phyloP scores from a whole-genome alignment of 1,284 basidiomycete genomes.

The Stygiomarasmius scandens region DNA sequence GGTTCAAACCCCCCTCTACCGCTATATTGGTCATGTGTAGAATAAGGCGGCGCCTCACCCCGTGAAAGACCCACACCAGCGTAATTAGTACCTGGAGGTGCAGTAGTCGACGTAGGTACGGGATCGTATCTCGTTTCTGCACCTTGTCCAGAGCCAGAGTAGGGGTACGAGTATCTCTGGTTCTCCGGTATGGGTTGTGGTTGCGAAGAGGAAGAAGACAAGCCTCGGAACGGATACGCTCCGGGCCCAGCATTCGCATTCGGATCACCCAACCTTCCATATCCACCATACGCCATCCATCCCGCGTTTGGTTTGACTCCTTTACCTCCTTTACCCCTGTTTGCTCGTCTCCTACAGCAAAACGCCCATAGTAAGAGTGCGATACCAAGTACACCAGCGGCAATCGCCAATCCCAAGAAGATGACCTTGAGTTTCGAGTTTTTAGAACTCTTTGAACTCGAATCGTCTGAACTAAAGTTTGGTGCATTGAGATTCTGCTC shows the following conservation, averaged over 20 bases:
- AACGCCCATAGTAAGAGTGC: slow-evolving; percentile 11
- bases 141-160: slow-evolving; percentile 7
- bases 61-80: neutral
- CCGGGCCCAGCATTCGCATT: slow-evolving; percentile 4
- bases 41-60: neutral
- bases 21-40: neutral
- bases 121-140: slow-evolving; percentile 1
- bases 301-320: slow-evolving; percentile 15
- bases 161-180: too few species aligned
- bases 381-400: slow-evolving; percentile 12
- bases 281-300: slow-evolving; percentile 3
- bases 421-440: slow-evolving; percentile 10
- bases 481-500: slow-evolving; percentile 19
- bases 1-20: neutral
- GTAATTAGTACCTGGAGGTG: neutral
- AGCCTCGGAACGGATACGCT: slow-evolving; percentile 4
- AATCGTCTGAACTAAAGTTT: slow-evolving; percentile 1
- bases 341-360: slow-evolving; percentile 10
- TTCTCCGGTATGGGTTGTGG: neutral
- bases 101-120: neutral
- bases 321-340: neutral
- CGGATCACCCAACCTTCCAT: slow-evolving; percentile 1
- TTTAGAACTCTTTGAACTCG: neutral
- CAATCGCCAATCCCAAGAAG: slow-evolving; percentile 16
- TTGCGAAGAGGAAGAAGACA: neutral